Conservation (phyloP, 2,329 filamentous ascomycete genomes). For the Exophiala lecanii-corni region DNA sequence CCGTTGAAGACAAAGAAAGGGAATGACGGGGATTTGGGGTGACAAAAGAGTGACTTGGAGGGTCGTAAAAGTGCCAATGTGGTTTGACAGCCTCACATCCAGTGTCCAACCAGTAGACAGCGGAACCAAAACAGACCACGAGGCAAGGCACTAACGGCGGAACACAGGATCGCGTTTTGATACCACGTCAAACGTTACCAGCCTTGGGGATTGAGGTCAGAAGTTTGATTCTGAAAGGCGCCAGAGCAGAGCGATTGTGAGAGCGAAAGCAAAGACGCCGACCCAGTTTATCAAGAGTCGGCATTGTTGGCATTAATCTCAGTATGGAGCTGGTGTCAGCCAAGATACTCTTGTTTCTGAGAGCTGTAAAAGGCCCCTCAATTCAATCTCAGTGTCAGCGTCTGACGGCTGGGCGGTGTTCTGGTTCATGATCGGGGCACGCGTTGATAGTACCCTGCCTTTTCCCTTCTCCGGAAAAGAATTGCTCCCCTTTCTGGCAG, state of each 20-base stretch:
- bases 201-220: background rate
- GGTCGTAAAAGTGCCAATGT: background rate
- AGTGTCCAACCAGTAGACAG: background rate
- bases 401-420: no score
- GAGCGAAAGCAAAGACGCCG: background rate
- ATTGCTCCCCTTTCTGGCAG: no score
- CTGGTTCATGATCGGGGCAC: no score
- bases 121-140: background rate
- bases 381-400: no score
- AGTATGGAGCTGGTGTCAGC: slow-evolving; percentile 1
- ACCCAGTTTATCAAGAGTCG: background rate
- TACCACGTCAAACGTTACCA: background rate
- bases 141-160: background rate
- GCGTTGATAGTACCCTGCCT: no score
- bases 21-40: background rate
- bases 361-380: background rate
- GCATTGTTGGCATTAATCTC: slow-evolving; percentile 2
- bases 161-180: background rate
- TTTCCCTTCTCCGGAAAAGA: no score
- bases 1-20: background rate
- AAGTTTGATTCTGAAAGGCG: background rate
- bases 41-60: background rate
- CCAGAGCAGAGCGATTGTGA: background rate
- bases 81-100: background rate
- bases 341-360: slow-evolving; percentile 1